These are phyloP conservation scores for Ophiostoma populinum DNA, from an alignment of 2,329 filamentous ascomycete genomes.

Conservation along the genomic window DNA sequence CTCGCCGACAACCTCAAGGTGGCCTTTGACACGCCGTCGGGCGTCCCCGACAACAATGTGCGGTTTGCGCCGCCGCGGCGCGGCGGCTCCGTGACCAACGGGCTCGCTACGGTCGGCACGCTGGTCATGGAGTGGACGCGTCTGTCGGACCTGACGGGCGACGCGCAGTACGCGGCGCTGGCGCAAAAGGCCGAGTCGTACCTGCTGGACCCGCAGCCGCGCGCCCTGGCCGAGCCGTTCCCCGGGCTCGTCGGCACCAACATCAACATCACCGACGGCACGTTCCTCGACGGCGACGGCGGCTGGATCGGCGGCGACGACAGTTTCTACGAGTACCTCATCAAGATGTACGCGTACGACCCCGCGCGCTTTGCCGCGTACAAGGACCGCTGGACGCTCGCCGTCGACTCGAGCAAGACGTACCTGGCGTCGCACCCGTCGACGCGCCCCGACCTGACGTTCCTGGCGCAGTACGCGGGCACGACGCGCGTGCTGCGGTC, in stretches of 20 bases:
- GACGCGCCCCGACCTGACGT: slow-evolving; percentile 53
- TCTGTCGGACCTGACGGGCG: slow-evolving; percentile 56
- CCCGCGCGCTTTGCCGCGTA: slow-evolving; percentile 43
- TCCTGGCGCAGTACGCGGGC: slow-evolving; percentile 41
- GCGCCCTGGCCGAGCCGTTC: slow-evolving; percentile 44
- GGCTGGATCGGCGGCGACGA: slow-evolving; percentile 66
- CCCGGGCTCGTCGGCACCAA: slow-evolving; percentile 58
- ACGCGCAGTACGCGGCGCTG: slow-evolving; percentile 47
- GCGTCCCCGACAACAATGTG: slow-evolving; percentile 56
- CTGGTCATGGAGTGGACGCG: slow-evolving; percentile 73
- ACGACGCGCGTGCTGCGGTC: slow-evolving; percentile 26
- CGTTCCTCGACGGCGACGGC: slow-evolving; percentile 48
- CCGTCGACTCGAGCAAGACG: slow-evolving; percentile 58
- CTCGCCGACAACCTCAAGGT: slow-evolving; percentile 60
- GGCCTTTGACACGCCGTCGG: slow-evolving; percentile 60
- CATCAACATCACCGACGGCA: slow-evolving; percentile 46
- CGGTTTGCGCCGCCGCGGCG: slow-evolving; percentile 35
- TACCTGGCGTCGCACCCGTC: slow-evolving; percentile 53
- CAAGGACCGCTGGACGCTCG: slow-evolving; percentile 56
- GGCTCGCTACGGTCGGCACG: slow-evolving; percentile 60
- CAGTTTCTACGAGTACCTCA: slow-evolving; percentile 76
- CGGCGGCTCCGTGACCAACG: slow-evolving; percentile 40
- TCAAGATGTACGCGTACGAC: slow-evolving; percentile 83
- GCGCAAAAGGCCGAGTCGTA: slow-evolving; percentile 51
- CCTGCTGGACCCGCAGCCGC: slow-evolving; percentile 48